phyloP scores from a whole-genome alignment of 2,329 filamentous ascomycete genomes.

The Cryphonectria japonica region DNA sequence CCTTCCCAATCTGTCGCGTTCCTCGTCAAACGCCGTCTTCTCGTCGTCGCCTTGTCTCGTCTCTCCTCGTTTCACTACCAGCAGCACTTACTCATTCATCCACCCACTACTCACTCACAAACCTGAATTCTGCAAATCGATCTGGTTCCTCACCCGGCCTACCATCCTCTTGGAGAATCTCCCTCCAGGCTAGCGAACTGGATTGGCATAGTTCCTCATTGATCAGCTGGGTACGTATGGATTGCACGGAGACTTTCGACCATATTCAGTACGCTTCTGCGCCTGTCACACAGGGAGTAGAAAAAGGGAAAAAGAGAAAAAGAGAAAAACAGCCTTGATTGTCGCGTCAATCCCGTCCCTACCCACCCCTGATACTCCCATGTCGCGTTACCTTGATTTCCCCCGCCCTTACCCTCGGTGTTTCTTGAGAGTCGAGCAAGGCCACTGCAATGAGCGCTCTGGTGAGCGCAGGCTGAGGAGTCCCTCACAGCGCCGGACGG shows the following conservation, averaged over 20 bases:
- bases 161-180: neutral
- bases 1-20: constrained; percentile 10
- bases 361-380: neutral
- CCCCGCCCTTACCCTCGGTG: neutral
- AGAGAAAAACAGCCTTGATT: neutral
- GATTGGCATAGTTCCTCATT: neutral
- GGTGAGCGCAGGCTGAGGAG: neutral
- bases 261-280: neutral
- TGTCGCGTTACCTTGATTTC: constrained; percentile 3
- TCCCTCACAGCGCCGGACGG: neutral
- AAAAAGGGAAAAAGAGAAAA: neutral
- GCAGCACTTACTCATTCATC: neutral
- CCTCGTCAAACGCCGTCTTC: neutral
- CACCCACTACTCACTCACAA: neutral
- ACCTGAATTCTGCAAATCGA: neutral
- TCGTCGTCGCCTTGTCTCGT: neutral
- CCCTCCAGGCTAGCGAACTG: neutral
- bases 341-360: constrained; percentile 1
- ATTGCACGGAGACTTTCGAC: neutral
- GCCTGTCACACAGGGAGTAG: neutral
- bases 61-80: neutral
- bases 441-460: neutral
- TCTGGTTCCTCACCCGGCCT: neutral
- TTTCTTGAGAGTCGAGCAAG: neutral
- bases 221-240: constrained; percentile 13